phyloP scores from a whole-genome alignment of 2,329 filamentous ascomycete genomes.

The Ophiostoma perfectum region DNA sequence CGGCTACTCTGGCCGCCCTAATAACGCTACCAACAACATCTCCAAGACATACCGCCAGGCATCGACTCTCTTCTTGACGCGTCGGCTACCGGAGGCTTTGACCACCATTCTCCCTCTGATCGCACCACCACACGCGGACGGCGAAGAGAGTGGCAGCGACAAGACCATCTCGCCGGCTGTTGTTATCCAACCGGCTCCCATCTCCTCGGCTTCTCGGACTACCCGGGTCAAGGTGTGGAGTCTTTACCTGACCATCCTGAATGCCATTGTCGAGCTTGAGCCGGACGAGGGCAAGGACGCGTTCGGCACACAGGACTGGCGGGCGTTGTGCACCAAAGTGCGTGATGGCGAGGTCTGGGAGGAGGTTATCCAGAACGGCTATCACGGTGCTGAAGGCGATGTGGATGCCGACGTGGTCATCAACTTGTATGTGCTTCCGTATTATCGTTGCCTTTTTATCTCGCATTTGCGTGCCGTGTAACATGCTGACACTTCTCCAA shows the following conservation, averaged over 20 bases:
- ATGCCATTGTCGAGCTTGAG: slow-evolving; percentile 83
- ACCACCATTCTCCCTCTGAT: slow-evolving; percentile 81
- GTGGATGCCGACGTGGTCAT: slow-evolving; percentile 94
- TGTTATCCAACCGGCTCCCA: slow-evolving; percentile 56
- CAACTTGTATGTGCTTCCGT: slow-evolving; percentile 57
- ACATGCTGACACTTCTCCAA: slow-evolving; percentile 37
- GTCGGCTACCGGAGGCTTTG: slow-evolving; percentile 82
- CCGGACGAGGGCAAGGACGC: slow-evolving; percentile 82
- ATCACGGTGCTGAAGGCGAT: slow-evolving; percentile 79
- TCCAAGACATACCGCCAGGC: slow-evolving; percentile 93
- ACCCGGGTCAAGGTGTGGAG: slow-evolving; percentile 96
- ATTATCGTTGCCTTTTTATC: slow-evolving; percentile 5
- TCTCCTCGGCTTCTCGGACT: slow-evolving; percentile 71
- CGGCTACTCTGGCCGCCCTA: slow-evolving; percentile 31
- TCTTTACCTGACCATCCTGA: slow-evolving; percentile 87
- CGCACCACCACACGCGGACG: slow-evolving; percentile 48
- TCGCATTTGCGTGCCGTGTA: neutral
- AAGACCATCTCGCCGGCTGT: neutral
- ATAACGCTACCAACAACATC: slow-evolving; percentile 47
- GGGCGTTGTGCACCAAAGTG: slow-evolving; percentile 72
- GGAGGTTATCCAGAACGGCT: slow-evolving; percentile 79
- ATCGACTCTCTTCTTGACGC: slow-evolving; percentile 89
- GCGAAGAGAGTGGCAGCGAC: slow-evolving; percentile 8
- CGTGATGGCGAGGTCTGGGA: slow-evolving; percentile 93
- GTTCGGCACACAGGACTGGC: slow-evolving; percentile 83